phyloP scores from a whole-genome alignment of 306 rosid species.

The Medicago truncatula region DNA sequence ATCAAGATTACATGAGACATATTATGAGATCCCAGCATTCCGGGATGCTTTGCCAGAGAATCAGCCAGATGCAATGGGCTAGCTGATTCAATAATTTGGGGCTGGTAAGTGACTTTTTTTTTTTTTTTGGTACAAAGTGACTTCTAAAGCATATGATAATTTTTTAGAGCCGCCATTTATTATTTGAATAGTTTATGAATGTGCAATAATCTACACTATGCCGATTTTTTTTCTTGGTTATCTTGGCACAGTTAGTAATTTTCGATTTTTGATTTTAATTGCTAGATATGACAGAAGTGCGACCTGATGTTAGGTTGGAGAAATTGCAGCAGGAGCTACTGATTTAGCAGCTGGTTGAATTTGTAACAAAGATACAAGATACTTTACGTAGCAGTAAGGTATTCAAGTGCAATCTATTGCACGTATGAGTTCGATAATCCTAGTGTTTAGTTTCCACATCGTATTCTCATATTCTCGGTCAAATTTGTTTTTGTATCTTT shows the following conservation, averaged over 20 bases:
- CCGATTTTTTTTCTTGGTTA: neutral
- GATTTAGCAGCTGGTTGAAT: constrained; percentile 13
- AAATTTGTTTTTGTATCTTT: no score
- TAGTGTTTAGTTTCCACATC: no score
- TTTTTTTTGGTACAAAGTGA: no score
- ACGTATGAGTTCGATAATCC: no score
- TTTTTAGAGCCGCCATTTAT: neutral
- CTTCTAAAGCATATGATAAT: constrained; percentile 7
- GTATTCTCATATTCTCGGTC: no score
- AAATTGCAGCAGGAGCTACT: constrained; percentile 24
- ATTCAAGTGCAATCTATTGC: neutral
- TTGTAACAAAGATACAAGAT: constrained; percentile 5
- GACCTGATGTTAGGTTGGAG: constrained; percentile 8
- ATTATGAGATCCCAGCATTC: constrained; percentile 54
- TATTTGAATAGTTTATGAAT: neutral
- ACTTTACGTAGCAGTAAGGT: constrained; percentile 19
- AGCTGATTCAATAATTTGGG: constrained; percentile 40
- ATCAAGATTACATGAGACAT: neutral
- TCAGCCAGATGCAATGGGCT: constrained; percentile 69
- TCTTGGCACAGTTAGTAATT: neutral
- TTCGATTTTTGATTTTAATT: constrained; percentile 4
- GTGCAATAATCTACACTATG: constrained; percentile 5
- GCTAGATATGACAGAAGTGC: constrained; percentile 32
- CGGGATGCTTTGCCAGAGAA: constrained; percentile 67
- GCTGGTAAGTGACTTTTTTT: constrained; percentile 38